phyloP scores from a whole-genome alignment of 306 rosid species.

The Senna siamea region DNA sequence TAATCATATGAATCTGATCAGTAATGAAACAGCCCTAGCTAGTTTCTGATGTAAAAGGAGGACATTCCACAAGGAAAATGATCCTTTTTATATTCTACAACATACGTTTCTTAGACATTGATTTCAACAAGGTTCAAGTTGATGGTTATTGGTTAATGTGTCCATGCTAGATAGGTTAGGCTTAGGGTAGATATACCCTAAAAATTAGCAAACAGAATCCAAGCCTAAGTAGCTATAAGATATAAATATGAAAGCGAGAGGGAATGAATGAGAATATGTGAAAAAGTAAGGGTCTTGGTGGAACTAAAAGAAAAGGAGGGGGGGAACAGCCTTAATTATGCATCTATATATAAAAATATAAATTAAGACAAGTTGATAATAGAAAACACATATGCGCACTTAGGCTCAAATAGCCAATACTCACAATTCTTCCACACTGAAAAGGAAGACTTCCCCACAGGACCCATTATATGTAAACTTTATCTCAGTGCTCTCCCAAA shows the following conservation, averaged over 20 bases:
- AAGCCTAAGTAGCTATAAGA: constrained; percentile 35
- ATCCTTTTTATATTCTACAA: constrained; percentile 40
- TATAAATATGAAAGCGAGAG: constrained; percentile 39
- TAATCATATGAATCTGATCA: constrained; percentile 46
- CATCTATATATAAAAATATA: constrained; percentile 25
- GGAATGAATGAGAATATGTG: constrained; percentile 44
- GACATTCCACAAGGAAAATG: constrained; percentile 42
- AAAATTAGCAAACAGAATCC: constrained; percentile 35
- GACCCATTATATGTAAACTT: constrained; percentile 62
- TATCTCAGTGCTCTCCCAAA: constrained; percentile 69
- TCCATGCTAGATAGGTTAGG: constrained; percentile 6
- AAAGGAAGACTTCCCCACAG: constrained; percentile 53
- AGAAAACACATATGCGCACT: constrained; percentile 62
- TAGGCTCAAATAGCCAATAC: constrained; percentile 42
- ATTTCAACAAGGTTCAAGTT: constrained; percentile 42
- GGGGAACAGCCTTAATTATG: constrained; percentile 39
- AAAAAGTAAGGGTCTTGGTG: constrained; percentile 37
- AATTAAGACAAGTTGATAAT: constrained; percentile 45
- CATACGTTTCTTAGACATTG: constrained; percentile 31
- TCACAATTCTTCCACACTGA: constrained; percentile 50
- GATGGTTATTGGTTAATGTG: constrained; percentile 37
- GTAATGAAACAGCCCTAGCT: not conserved
- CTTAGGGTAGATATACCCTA: constrained; percentile 40
- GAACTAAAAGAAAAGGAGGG: constrained; percentile 37
- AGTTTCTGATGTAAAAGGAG: constrained; percentile 42